Evolutionary conservation across 805 yeast species (phyloP).

Genomic region (Candida sakaeoensis): DNA sequence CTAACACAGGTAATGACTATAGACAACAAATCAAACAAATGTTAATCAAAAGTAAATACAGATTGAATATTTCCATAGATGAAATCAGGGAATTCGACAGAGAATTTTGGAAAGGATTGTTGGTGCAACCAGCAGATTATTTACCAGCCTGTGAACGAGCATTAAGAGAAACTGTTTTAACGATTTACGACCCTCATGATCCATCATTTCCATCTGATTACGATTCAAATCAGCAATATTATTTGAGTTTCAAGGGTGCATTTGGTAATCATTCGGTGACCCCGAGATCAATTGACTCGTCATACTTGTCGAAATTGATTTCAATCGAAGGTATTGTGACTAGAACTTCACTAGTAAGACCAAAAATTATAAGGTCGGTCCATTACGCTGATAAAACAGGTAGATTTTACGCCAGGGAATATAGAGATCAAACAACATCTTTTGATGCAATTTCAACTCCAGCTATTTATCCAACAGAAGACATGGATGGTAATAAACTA

Average conservation of each 20-base stretch:
- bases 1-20: constrained; percentile 53
- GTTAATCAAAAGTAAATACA: constrained; percentile 60
- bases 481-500: constrained; percentile 83
- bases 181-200: constrained; percentile 63
- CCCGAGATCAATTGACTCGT: constrained; percentile 81
- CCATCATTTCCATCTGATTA: constrained; percentile 46
- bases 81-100: constrained; percentile 83
- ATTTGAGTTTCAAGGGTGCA: constrained; percentile 82
- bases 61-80: constrained; percentile 77
- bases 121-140: constrained; percentile 75
- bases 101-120: constrained; percentile 70
- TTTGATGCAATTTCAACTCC: constrained; percentile 80
- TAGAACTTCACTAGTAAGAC: constrained; percentile 87
- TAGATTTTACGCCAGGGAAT: constrained; percentile 85
- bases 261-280: constrained; percentile 85
- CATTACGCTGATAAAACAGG: constrained; percentile 86
- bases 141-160: constrained; percentile 90
- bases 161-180: constrained; percentile 69
- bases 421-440: constrained; percentile 88
- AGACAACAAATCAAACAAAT: constrained; percentile 67
- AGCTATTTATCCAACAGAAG: constrained; percentile 89
- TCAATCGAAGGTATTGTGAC: constrained; percentile 95
- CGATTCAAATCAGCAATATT: constrained; percentile 61
- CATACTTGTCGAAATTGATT: constrained; percentile 73
- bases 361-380: constrained; percentile 85